Conservation (phyloP, 306 rosid genomes). For the Vachellia collinsii region DNA sequence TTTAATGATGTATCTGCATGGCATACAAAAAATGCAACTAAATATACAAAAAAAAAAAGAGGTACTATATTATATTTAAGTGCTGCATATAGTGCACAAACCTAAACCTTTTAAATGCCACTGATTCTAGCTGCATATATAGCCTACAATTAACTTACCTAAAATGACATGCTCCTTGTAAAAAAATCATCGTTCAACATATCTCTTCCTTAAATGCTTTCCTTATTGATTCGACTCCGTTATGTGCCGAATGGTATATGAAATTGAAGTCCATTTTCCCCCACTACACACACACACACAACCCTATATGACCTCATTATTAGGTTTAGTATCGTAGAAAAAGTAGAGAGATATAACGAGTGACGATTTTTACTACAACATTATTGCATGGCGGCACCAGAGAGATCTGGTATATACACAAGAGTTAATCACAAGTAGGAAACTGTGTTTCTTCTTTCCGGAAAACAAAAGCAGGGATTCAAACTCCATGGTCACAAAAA, state of each 20-base stretch:
- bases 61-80: too few relatives aligned
- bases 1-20: background rate
- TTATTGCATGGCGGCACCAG: conserved; percentile 28
- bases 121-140: background rate
- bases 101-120: background rate
- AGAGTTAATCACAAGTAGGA: conserved; percentile 14
- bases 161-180: background rate
- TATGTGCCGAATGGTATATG: background rate
- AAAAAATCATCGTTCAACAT: background rate
- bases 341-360: conserved; percentile 23
- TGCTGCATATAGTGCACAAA: too few relatives aligned
- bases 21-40: background rate
- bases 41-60: too few relatives aligned
- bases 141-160: background rate
- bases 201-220: background rate
- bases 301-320: background rate
- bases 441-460: conserved; percentile 6
- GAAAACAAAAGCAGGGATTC: conserved; percentile 14
- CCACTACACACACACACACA: background rate
- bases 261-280: background rate
- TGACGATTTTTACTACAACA: conserved; percentile 7
- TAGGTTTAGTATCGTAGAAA: conserved; percentile 30
- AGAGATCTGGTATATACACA: background rate
- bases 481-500: conserved; percentile 22
- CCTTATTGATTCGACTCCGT: background rate